Evolutionary conservation across 495 filamentous ascomycete species (phyloP).

Genomic region (Tuber brumale): DNA sequence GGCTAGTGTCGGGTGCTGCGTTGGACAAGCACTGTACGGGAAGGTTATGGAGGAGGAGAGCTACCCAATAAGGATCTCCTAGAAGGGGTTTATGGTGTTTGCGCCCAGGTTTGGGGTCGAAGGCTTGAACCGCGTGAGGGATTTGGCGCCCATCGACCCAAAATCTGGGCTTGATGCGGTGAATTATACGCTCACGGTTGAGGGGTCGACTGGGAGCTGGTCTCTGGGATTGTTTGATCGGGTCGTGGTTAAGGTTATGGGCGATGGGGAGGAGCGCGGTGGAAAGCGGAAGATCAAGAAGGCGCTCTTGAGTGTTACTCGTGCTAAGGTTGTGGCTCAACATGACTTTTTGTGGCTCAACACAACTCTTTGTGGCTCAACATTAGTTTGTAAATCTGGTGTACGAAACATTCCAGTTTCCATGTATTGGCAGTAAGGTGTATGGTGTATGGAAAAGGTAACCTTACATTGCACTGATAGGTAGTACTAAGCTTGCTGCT

Average conservation of each 20-base stretch:
- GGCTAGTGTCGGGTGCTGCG: conserved; percentile 91
- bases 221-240: conserved; percentile 79
- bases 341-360: too few species aligned
- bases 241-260: too few species aligned
- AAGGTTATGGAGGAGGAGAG: conserved; percentile 74
- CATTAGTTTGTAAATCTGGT: too few species aligned
- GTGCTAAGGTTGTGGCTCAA: too few species aligned
- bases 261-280: conserved; percentile 82
- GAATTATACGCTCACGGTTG: conserved; percentile 60
- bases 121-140: conserved; percentile 74
- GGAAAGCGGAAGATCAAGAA: conserved; percentile 85
- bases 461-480: too few species aligned
- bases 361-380: too few species aligned
- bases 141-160: conserved; percentile 64
- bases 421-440: too few species aligned
- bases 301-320: too few species aligned
- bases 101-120: conserved; percentile 94
- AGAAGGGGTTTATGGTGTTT: conserved; percentile 92
- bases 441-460: too few species aligned
- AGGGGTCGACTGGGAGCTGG: conserved; percentile 49
- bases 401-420: too few species aligned
- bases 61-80: conserved; percentile 93
- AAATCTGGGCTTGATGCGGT: conserved; percentile 76
- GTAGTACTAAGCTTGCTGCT: too few species aligned
- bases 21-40: conserved; percentile 88